Conservation (phyloP, 176 grass and related monocot genomes). For the Ensete glaucum region DNA sequence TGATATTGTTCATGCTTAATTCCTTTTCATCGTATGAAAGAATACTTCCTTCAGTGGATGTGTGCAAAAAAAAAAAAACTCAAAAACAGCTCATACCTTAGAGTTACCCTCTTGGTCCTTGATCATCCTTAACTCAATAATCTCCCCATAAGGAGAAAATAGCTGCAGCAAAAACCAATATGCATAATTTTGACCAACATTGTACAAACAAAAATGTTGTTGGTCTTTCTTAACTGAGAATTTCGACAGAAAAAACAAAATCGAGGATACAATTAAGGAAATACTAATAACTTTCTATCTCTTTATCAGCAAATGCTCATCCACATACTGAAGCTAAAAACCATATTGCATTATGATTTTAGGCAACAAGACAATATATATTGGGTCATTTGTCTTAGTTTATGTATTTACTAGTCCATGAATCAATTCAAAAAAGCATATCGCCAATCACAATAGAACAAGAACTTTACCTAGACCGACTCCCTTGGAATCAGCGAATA, state of each 20-base stretch:
- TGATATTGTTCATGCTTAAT: neutral
- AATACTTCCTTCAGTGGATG: neutral
- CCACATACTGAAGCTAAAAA: neutral
- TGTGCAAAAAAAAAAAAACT: conserved; percentile 9
- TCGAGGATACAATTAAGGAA: neutral
- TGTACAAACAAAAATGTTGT: neutral
- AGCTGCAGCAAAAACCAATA: conserved; percentile 42
- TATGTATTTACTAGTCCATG: neutral
- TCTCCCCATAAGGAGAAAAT: conserved; percentile 70
- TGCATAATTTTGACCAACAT: neutral
- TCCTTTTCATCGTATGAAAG: neutral
- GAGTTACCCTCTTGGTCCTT: conserved; percentile 48
- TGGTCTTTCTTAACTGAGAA: neutral
- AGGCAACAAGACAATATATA: neutral
- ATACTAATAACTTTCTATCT: neutral
- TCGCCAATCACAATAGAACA: neutral
- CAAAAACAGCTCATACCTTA: conserved; percentile 43
- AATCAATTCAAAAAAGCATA: neutral
- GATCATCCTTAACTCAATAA: conserved; percentile 55
- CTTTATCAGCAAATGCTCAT: neutral
- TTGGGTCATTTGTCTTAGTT: neutral
- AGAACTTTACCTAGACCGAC: neutral
- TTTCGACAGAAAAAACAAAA: neutral
- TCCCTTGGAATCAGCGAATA: neutral
- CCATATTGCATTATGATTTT: neutral